phyloP scores from a whole-genome alignment of 2,329 filamentous ascomycete species.

The Metarhizium humberi region DNA sequence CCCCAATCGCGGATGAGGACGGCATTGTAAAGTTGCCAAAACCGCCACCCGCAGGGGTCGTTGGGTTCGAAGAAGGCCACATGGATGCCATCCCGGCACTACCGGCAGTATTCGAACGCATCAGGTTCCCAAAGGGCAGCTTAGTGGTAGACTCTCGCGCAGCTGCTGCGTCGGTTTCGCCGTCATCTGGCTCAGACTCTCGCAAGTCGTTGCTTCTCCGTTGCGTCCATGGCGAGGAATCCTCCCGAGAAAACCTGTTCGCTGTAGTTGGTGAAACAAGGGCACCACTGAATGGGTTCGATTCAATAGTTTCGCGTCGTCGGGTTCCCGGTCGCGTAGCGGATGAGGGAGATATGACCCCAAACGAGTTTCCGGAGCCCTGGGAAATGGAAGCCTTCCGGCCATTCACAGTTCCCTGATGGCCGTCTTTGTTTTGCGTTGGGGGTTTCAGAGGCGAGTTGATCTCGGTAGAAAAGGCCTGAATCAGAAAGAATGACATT shows the following conservation, averaged over 20 bases:
- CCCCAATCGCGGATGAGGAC: conserved; percentile 46
- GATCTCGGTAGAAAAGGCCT: conserved; percentile 79
- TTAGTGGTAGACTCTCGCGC: conserved; percentile 22
- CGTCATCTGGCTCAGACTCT: conserved; percentile 45
- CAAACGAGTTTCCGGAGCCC: conserved; percentile 53
- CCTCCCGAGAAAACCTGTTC: conserved; percentile 53
- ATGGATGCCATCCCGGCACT: conserved; percentile 34
- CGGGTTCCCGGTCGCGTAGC: conserved; percentile 64
- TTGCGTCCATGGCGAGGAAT: conserved; percentile 47
- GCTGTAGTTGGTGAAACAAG: conserved; percentile 52
- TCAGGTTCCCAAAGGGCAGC: conserved; percentile 34
- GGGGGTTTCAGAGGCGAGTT: conserved; percentile 90
- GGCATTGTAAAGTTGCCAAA: conserved; percentile 84
- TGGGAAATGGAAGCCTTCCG: conserved; percentile 81
- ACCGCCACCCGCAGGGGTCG: conserved; percentile 58
- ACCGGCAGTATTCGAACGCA: conserved; percentile 47
- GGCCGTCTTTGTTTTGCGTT: conserved; percentile 60
- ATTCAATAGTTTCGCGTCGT: conserved; percentile 71
- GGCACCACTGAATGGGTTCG: conserved; percentile 49
- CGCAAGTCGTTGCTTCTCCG: conserved; percentile 45
- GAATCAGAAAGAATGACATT: conserved; percentile 14
- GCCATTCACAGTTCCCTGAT: conserved; percentile 50
- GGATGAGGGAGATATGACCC: conserved; percentile 62
- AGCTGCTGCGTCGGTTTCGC: conserved; percentile 24
- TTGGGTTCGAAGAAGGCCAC: conserved; percentile 40